Base-by-base conservation (phyloP, 2,329 filamentous ascomycete genomes). In the Talaromyces sp. region DNA sequence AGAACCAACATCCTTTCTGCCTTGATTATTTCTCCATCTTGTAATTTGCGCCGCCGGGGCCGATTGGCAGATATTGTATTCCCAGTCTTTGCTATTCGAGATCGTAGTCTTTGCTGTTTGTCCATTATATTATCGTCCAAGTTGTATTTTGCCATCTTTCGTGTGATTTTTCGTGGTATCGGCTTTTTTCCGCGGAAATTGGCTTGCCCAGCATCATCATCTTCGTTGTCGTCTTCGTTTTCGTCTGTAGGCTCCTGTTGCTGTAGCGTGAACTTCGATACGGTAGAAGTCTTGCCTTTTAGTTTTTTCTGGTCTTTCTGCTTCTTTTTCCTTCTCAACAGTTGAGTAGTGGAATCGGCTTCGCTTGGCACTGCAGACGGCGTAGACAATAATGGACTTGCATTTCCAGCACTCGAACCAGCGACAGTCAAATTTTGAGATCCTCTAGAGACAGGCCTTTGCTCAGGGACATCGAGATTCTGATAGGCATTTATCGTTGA, bases 1-100 rank as follows among this genome's bases (percentile, higher is more conserved):
- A 83, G 78, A 17, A 88, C 81, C 19, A 88, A 78, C 86, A 88
- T 88, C 54, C 81, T 83, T 64, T 87, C 85, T 70, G 86, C 85
- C 68, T 87, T 87, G 52, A 88, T 74, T 47, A 88, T 82, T 55
- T 86, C 80, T 4, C 86, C 86, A 59, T 85, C 80, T 47, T 76
- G 72, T 20, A 76, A 65, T 20, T 78, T 71, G 27, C 66, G 68
- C 46, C 72, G 67, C 43, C 65, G 68, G 8, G 70, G 65, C 37
- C 68, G 62, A 47, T 66, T 70, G 4, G 62, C 62, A 22, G 69
- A 67, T 19, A 76, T 69, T 40, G 60, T 69, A 39, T 62, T 66
- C 51, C 69, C 70, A 10, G 71, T 75, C 50, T 56, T 69, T 43
- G 66, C 69, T 33, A 75, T 71, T 47, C 57, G 72, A 44, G 68